phyloP scores from a whole-genome alignment of 352 stramenopile genomes.

The Phytophthora boehmeriae region DNA sequence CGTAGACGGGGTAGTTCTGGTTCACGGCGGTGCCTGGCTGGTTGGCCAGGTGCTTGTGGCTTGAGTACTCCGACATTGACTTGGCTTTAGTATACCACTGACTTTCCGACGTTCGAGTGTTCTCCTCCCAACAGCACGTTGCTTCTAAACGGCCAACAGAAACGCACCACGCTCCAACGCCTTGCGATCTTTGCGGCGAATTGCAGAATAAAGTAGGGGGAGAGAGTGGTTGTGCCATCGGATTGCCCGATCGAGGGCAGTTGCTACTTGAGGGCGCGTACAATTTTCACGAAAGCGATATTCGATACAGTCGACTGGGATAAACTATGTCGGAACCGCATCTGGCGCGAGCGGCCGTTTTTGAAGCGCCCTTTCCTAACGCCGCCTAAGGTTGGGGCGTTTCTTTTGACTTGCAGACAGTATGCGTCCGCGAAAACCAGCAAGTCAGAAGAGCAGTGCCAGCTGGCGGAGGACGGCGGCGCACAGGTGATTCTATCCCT shows the following conservation, averaged over 20 bases:
- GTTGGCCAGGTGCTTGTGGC: constrained; percentile 46
- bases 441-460: no score
- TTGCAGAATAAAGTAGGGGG: constrained; percentile 47
- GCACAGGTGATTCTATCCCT: no score
- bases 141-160: background rate
- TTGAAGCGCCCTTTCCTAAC: background rate
- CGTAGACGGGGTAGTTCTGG: constrained; percentile 30
- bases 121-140: background rate
- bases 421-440: background rate
- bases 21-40: constrained; percentile 27
- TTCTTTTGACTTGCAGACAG: background rate
- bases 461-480: no score
- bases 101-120: background rate
- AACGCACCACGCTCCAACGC: background rate
- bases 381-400: constrained; percentile 1
- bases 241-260: constrained; percentile 13
- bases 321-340: no score
- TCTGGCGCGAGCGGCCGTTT: no score
- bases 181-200: constrained; percentile 54
- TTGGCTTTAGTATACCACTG: background rate
- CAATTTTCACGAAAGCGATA: background rate
- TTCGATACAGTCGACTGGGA: no score
- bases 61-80: constrained; percentile 40
- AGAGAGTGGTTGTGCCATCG: constrained; percentile 34
- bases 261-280: background rate